Percentiles rank a stretch among this genome's conserved stretches.
These are phyloP conservation scores for Schrenkiella parvula DNA, from an alignment of 345 rosid genomes.

Conservation along the genomic window DNA sequence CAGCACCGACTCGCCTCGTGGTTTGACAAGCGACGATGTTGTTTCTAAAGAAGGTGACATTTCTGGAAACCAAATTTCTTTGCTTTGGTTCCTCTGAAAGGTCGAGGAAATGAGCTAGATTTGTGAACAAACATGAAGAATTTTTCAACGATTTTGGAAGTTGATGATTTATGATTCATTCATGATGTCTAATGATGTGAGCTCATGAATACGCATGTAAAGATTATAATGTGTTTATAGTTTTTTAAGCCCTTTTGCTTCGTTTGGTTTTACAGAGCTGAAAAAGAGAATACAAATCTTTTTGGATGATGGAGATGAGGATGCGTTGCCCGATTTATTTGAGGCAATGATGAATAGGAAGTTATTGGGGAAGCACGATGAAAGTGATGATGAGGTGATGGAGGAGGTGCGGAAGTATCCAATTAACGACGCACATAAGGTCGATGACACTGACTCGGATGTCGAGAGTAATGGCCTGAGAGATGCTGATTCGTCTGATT, in stretches of 20 bases:
- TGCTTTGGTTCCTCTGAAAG: background rate
- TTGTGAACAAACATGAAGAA: background rate
- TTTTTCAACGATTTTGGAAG: background rate
- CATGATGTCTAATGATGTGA: background rate
- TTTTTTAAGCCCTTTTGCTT: background rate
- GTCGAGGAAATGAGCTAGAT: background rate
- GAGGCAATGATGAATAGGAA: conserved; percentile 62
- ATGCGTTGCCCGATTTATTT: conserved; percentile 52
- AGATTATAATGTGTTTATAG: background rate
- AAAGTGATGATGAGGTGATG: conserved; percentile 54
- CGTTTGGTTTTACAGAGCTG: conserved; percentile 42
- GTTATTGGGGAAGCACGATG: conserved; percentile 57
- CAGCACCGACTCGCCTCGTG: conserved; percentile 14
- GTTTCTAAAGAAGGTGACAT: conserved; percentile 42
- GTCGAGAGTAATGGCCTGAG: background rate
- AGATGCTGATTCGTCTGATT: conserved; percentile 11
- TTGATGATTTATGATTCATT: background rate
- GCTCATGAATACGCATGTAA: background rate
- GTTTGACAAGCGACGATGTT: conserved; percentile 18
- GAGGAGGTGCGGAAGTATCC: conserved; percentile 33
- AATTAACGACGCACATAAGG: background rate
- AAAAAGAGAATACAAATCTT: conserved; percentile 45
- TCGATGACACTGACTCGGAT: conserved; percentile 13
- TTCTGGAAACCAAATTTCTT: background rate
- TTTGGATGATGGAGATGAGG: conserved; percentile 47